These are phyloP conservation scores for Trichothecium roseum DNA, from an alignment of 2,329 filamentous ascomycete species.

Conservation along the genomic window DNA sequence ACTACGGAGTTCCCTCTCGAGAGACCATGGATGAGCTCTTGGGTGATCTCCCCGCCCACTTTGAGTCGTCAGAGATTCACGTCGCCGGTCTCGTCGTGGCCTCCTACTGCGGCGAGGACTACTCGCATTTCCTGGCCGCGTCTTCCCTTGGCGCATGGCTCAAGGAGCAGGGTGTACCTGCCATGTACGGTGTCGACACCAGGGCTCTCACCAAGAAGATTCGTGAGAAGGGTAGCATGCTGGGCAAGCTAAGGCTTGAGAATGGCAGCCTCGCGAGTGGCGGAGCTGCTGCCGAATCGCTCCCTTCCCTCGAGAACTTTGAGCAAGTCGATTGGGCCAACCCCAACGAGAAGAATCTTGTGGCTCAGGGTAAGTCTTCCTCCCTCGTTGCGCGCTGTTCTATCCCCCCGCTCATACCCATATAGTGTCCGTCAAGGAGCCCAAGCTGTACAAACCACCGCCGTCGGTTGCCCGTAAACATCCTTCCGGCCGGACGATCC, in stretches of 20 bases:
- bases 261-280: conserved; percentile 30
- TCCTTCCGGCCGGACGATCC: conserved; percentile 76
- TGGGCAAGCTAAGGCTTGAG: conserved; percentile 77
- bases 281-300: conserved; percentile 20
- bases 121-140: conserved; percentile 83
- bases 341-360: conserved; percentile 86
- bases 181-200: conserved; percentile 92
- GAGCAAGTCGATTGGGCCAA: conserved; percentile 82
- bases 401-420: conserved; percentile 26
- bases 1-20: conserved; percentile 91
- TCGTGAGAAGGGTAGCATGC: conserved; percentile 88
- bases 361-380: conserved; percentile 71
- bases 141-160: conserved; percentile 92
- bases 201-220: conserved; percentile 90
- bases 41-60: conserved; percentile 78
- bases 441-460: conserved; percentile 75
- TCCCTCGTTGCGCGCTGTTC: conserved; percentile 7
- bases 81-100: conserved; percentile 85
- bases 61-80: conserved; percentile 88
- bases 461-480: conserved; percentile 65
- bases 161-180: conserved; percentile 89
- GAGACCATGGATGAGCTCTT: conserved; percentile 78
- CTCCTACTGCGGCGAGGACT: conserved; percentile 89
- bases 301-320: conserved; percentile 39
- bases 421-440: conserved; percentile 77